Evolutionary conservation across 306 rosid genomes (phyloP), one percentile per base, ranked within the genome.

Genomic region (Potentilla sterilis): DNA sequence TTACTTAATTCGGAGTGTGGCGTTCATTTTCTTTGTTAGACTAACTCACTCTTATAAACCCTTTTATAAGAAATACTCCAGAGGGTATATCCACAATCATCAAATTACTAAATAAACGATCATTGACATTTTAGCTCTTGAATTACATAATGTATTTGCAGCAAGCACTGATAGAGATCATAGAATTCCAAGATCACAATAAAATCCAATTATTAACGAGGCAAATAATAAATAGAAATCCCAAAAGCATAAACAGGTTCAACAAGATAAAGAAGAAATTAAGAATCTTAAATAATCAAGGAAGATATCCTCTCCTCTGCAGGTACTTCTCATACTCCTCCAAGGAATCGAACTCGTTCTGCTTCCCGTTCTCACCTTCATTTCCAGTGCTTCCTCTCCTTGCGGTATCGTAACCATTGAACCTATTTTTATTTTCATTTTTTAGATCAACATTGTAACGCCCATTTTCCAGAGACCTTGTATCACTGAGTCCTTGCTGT

Each of bases 321-420:
- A 63, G 69, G 22, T 63, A 37, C 44, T 63, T 63, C 44, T 63
- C 69, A 63, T 63, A 63, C 12, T 63, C 68, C 42, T 34, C 69
- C 22, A 63, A 35, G 44, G 69, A 34, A 13, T 63, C 24, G 24
- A 63, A 15, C 44, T 63, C 22, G 13, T 63, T 35, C 21, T 2
- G 44, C 69, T 63, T 63, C 43, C 1, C 68, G 6, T 2, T 35
- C 69, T 6, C 32, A 61, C 44, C 24, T n/a, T 64, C 69, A 64
- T 37, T 34, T 14, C 22, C 10, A 34, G 43, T 1, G 40, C 40
- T 59, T 59, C 66, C 40, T 32, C 9, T 59, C 40, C 9, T 1
- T 32, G 38, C 40, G 28, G 40, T 13, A 6, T 28, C 32, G 64
- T 10, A 22, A 24, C 18, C 38, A 32, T 59, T 11, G 40, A 32